Evolutionary conservation across 75 land plant genomes (phyloP), one percentile per base, ranked within the genome.

Genomic region (Chamaecyparis obtusa): DNA sequence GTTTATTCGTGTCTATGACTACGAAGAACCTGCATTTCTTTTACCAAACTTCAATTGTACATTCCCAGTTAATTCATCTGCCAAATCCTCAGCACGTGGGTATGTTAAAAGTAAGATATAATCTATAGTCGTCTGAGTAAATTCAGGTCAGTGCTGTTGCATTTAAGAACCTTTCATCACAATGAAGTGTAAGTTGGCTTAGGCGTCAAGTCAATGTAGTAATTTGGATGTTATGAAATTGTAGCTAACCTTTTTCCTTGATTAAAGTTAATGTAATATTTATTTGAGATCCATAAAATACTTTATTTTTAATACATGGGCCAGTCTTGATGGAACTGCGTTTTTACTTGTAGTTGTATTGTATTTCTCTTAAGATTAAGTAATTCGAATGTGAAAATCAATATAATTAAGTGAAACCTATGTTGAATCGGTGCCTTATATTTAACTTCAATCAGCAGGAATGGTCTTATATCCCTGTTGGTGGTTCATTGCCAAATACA

Each of bases 401-500:
- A 78, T 78, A 78, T 41, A 78, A 37, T 39, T 37, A 41, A 37
- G 43, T 78, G 81, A 46, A 21, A 78, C 9, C 44, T 44, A 37
- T 39, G n/a, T 78, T 78, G 46, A 41, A 78, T 16, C 0, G 46
- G 41, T 41, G 46, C 11, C 81, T 41, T 78, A 39, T 9, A 78
- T 51, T 51, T 35, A 86, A 46, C 1, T 84, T 86, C 35, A 32
- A 86, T 82, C 80, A 9, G 46, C 81, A 98, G 99, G 99, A 98
- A 91, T 98, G 99, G 99, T 98, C 99, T 35, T 98, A 98, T 88
- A 98, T 98, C 85, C 99, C 99, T 49, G 96, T 98, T 85, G 99
- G 99, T 82, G 99, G 95, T 56, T 95, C 96, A 37, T 89, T 98
- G 80, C 99, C 99, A 77, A 93, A 92, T 81, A 96, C 99, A 87